Percentiles rank a stretch among this genome's conserved stretches.
These are phyloP conservation scores for Solanum hybrid DNA, from an alignment of 305 asterid species.

Conservation along the genomic window DNA sequence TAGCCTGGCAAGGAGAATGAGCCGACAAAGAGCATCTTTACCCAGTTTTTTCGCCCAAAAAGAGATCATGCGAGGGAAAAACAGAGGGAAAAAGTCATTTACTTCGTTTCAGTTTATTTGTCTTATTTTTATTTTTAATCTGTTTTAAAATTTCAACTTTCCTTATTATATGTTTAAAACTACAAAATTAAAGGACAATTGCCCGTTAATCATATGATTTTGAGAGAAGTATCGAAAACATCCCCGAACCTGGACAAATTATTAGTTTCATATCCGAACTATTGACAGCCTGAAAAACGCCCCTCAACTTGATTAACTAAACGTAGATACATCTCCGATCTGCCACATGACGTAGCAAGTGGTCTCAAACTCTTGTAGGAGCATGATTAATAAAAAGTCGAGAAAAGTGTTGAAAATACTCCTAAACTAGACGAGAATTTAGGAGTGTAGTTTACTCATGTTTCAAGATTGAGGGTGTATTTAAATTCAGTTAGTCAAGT, in stretches of 20 bases:
- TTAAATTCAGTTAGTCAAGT: too few species aligned
- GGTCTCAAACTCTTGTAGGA: too few species aligned
- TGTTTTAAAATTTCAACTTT: not conserved
- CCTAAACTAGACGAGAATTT: not conserved
- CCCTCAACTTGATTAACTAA: not conserved
- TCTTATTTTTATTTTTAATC: too few species aligned
- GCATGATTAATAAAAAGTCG: not conserved
- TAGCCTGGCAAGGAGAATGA: not conserved
- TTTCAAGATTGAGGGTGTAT: not conserved
- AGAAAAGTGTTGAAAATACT: too few species aligned
- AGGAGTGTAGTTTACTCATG: not conserved
- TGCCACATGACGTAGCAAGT: not conserved
- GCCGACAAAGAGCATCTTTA: constrained; percentile 1
- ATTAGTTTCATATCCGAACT: too few species aligned
- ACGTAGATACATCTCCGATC: not conserved
- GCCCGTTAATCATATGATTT: not conserved
- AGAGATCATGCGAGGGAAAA: not conserved
- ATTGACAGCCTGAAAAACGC: not conserved
- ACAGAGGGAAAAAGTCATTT: too few species aligned
- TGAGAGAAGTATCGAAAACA: not conserved
- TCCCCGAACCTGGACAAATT: too few species aligned
- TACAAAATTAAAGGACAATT: not conserved
- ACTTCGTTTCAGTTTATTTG: too few species aligned
- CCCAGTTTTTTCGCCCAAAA: not conserved
- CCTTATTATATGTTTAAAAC: accelerated